phyloP scores from a whole-genome alignment of 106 monocot species.

The Dendrobium nobile region DNA sequence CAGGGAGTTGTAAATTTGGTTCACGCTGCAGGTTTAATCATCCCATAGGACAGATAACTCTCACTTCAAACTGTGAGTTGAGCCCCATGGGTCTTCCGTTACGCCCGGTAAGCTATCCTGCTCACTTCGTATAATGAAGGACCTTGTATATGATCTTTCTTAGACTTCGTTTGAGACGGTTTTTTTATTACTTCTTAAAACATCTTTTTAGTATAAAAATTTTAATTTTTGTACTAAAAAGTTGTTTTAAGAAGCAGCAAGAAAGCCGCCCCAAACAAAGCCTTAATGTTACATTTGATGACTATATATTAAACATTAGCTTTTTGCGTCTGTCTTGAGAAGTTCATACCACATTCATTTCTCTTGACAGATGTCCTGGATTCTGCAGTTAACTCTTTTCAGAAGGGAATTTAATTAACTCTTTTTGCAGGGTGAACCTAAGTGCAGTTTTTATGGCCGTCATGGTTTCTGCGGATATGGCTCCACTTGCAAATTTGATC shows the following conservation, averaged over 20 bases:
- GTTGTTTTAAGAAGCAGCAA: too few species aligned
- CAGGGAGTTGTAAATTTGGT: conserved; percentile 95
- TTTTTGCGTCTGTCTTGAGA: not conserved
- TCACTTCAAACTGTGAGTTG: conserved; percentile 65
- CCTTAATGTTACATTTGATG: not conserved
- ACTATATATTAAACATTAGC: not conserved
- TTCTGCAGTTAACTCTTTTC: not conserved
- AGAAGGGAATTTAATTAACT: not conserved
- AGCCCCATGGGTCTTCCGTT: conserved; percentile 86
- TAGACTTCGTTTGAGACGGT: not conserved
- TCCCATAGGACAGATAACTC: conserved; percentile 60
- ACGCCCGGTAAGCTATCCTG: conserved; percentile 54
- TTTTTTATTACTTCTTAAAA: too few species aligned
- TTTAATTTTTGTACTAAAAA: too few species aligned
- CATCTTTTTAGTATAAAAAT: too few species aligned
- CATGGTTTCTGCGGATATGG: conserved; percentile 66
- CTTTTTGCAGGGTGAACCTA: conserved; percentile 36
- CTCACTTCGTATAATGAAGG: not conserved
- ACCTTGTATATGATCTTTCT: not conserved
- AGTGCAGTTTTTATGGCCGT: conserved; percentile 53
- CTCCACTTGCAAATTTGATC: conserved; percentile 72
- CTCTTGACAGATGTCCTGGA: not conserved
- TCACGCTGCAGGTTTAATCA: conserved; percentile 85
- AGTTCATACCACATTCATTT: not conserved
- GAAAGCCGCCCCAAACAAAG: too few species aligned